Evolutionary conservation across 371 early-diverging fungal species (phyloP).

Genomic region (Basidiobolus meristosporus): DNA sequence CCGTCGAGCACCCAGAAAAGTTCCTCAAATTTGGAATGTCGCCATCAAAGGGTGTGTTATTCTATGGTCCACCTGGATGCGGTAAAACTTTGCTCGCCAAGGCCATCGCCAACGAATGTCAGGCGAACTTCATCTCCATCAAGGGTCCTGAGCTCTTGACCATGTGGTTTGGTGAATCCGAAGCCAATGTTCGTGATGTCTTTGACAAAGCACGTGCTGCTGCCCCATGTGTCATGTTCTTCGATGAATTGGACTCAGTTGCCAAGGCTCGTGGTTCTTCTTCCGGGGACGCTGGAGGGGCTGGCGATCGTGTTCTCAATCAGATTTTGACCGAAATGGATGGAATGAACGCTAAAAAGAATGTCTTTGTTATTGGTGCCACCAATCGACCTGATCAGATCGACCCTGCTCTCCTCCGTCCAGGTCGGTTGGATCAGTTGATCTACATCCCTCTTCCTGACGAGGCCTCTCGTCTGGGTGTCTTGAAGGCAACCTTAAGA

Average conservation of each 20-base stretch:
- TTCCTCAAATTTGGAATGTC: conserved; percentile 99
- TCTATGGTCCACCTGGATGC: conserved; percentile 99
- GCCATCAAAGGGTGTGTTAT: conserved; percentile 98
- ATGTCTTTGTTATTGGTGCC: conserved; percentile 98
- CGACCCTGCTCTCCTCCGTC: conserved; percentile 88
- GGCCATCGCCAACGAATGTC: conserved; percentile 99
- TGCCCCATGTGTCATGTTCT: conserved; percentile 98
- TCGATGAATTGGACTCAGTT: no score
- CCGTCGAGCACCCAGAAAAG: conserved; percentile 99
- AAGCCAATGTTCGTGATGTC: conserved; percentile 98
- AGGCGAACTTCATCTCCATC: conserved; percentile 99
- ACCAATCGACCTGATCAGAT: conserved; percentile 99
- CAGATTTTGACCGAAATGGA: conserved; percentile 99
- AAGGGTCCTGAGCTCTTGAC: conserved; percentile 99
- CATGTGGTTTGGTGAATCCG: conserved; percentile 99
- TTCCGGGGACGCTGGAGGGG: conserved; percentile 86
- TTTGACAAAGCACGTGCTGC: conserved; percentile 99
- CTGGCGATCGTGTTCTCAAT: conserved; percentile 98
- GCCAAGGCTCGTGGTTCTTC: conserved; percentile 90
- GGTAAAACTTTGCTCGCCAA: conserved; percentile 99
- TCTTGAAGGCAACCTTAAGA: conserved; percentile 87
- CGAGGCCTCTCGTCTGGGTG: conserved; percentile 68
- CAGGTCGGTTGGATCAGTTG: conserved; percentile 99
- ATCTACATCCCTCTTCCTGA: conserved; percentile 99
- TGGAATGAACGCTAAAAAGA: conserved; percentile 99